Percentiles rank a stretch among this genome's conserved stretches.
These are phyloP conservation scores for Russula earlei DNA, from an alignment of 768 basidiomycete species.

Conservation along the genomic window DNA sequence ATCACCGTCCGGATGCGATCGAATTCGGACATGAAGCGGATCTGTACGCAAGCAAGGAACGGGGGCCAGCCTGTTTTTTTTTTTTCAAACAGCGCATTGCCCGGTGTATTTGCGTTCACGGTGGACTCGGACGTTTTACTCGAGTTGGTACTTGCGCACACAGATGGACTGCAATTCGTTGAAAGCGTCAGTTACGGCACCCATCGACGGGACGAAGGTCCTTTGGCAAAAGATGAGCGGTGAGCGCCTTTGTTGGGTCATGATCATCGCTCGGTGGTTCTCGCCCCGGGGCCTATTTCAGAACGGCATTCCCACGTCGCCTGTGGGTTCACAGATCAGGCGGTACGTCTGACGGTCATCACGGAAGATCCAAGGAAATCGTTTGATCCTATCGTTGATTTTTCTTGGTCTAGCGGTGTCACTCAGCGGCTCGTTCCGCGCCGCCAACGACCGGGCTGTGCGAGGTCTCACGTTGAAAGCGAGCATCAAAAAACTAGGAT, in stretches of 20 bases:
- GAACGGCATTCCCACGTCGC: slow-evolving; percentile 35
- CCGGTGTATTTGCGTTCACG: slow-evolving; percentile 32
- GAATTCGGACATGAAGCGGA: slow-evolving; percentile 59
- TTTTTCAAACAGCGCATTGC: slow-evolving; percentile 37
- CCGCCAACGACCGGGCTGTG: slow-evolving; percentile 43
- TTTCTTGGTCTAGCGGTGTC: slow-evolving; percentile 40
- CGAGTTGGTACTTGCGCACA: not conserved
- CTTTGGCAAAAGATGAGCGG: slow-evolving; percentile 40
- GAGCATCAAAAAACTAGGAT: slow-evolving; percentile 47
- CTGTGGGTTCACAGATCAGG: slow-evolving; percentile 37
- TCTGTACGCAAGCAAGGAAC: slow-evolving; percentile 40
- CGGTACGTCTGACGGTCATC: slow-evolving; percentile 29
- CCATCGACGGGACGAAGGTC: slow-evolving; percentile 29
- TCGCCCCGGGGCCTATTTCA: slow-evolving; percentile 48
- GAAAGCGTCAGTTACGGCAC: slow-evolving; percentile 34
- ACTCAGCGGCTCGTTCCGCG: slow-evolving; percentile 53
- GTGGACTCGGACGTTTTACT: not conserved
- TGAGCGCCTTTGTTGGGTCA: no score
- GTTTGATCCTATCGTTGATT: not conserved
- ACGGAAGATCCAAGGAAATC: not conserved
- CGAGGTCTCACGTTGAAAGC: slow-evolving; percentile 60
- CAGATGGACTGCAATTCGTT: slow-evolving; percentile 49
- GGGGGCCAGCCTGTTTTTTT: slow-evolving; percentile 32
- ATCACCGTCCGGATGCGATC: slow-evolving; percentile 42
- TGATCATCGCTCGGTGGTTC: no score